phyloP scores from a whole-genome alignment of 2,329 filamentous ascomycete species.

The Ceratocystis harringtonii region DNA sequence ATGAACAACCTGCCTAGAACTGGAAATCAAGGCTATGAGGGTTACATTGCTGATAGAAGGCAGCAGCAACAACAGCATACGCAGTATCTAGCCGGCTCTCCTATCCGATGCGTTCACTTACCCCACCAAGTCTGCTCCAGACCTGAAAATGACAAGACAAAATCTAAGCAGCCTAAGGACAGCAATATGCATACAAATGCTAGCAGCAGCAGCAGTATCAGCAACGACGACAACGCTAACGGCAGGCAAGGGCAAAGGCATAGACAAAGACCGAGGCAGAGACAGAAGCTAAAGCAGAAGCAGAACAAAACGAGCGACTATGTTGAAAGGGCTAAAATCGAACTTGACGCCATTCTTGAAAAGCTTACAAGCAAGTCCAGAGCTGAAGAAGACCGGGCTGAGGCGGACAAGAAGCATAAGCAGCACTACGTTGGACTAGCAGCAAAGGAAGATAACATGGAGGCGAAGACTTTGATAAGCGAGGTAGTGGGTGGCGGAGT shows the following conservation, averaged over 20 bases:
- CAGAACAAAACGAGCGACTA: neutral
- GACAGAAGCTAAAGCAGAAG: neutral
- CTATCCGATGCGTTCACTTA: neutral
- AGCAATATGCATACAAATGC: no score
- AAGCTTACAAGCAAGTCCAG: neutral
- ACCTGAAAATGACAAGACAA: no score
- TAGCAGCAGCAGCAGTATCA: neutral
- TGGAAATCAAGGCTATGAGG: neutral
- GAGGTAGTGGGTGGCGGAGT: neutral
- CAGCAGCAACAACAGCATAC: neutral
- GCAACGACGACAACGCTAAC: neutral
- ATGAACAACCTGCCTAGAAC: neutral
- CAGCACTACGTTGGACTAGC: neutral
- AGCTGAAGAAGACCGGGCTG: neutral
- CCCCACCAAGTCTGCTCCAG: neutral
- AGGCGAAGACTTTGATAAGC: no score
- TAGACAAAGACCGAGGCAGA: neutral
- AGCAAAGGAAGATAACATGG: no score
- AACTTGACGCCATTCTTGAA: neutral
- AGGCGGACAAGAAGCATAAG: neutral
- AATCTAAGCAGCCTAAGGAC: no score
- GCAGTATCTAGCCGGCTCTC: neutral
- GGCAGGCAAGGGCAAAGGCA: neutral
- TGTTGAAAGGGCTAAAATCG: neutral
- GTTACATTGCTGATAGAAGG: neutral